Conservation (phyloP, 352 stramenopile species). For the Aphanomyces astaci region DNA sequence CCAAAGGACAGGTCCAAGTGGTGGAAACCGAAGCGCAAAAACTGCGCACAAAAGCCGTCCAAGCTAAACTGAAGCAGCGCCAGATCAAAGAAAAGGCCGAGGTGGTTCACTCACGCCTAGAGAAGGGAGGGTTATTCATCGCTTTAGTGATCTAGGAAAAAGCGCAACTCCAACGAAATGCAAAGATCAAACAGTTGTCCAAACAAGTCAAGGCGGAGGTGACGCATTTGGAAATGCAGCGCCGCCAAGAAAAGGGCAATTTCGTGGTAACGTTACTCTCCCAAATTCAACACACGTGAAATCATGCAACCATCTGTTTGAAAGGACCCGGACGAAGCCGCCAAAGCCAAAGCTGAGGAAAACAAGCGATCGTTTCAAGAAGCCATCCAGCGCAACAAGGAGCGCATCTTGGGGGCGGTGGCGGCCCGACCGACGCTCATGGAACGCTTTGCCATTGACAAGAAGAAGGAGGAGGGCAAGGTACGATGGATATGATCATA, state of each 20-base stretch:
- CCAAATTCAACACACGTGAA: slow-evolving; percentile 18
- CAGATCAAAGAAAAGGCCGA: slow-evolving; percentile 31
- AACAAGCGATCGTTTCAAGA: slow-evolving; percentile 51
- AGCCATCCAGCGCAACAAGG: slow-evolving; percentile 54
- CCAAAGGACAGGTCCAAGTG: slow-evolving; percentile 3
- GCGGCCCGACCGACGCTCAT: slow-evolving; percentile 54
- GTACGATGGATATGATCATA: not conserved
- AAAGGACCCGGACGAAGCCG: slow-evolving; percentile 43
- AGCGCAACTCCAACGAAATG: slow-evolving; percentile 28
- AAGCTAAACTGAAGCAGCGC: slow-evolving; percentile 45
- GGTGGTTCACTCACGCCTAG: not conserved
- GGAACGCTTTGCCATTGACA: slow-evolving; percentile 58
- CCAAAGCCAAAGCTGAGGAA: slow-evolving; percentile 50
- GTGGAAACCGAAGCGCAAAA: slow-evolving; percentile 19
- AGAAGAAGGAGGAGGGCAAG: slow-evolving; percentile 65
- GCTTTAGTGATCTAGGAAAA: slow-evolving; percentile 29
- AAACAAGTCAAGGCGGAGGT: slow-evolving; percentile 51
- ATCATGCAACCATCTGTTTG: slow-evolving; percentile 39
- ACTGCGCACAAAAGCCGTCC: slow-evolving; percentile 45
- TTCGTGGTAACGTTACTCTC: slow-evolving; percentile 8
- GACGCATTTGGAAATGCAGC: slow-evolving; percentile 37
- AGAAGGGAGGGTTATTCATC: slow-evolving; percentile 19
- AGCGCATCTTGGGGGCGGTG: slow-evolving; percentile 41
- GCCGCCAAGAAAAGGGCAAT: slow-evolving; percentile 33
- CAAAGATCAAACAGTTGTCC: slow-evolving; percentile 39